Base-by-base conservation (phyloP, 1,139 yeast genomes). In the Saccharomyces uvarum region DNA sequence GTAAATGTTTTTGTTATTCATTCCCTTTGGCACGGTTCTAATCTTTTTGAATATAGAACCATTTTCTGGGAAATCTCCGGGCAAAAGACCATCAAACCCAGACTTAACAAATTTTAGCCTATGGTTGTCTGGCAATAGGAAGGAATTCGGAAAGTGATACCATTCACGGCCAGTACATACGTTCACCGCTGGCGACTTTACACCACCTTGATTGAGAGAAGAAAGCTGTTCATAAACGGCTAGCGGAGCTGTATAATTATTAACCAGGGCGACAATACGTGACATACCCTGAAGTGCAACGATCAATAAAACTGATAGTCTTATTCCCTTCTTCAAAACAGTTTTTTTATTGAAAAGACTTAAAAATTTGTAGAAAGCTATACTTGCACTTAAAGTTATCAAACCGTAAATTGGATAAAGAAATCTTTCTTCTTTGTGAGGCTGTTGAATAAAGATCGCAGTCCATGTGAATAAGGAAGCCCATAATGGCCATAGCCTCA, bases 381-480 rank as follows among this genome's bases (percentile, higher is more conserved):
- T 66, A 0, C 95, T 81, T 3, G 89, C 91, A 56, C 83, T 77
- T 27, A 86, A 64, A 6, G 81, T 71, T 31, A 91, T 75, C 49
- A 86, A 75, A 4, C 91, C 85, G 67, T 91, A 91, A 0, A 88
- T 77, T 8, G 96, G 97, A 63, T 89, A 93, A 63, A 91, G 71
- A 67, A 91, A 93, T 57, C 98, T 76, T 68, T 91, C 98, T 68
- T 91, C 98, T 68, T 93, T 93, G 68, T 91, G 98, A 1, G 97
- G 95, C 64, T 90, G 97, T 6, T 72, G 60, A 55, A 78, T 76
- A 66, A 91, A 88, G 2, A 90, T 77, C 0, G 70, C 71, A 27
- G 79, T 67, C 98, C 98, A 91, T 0, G 86, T 51, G 3, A 78
- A 55, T 32, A 87, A 66, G 4, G 86, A 84, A 2, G 73, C 53